Percentiles rank a stretch among this genome's conserved stretches.
phyloP scores from a whole-genome alignment of 106 monocot genomes.

The Narthecium ossifragum region DNA sequence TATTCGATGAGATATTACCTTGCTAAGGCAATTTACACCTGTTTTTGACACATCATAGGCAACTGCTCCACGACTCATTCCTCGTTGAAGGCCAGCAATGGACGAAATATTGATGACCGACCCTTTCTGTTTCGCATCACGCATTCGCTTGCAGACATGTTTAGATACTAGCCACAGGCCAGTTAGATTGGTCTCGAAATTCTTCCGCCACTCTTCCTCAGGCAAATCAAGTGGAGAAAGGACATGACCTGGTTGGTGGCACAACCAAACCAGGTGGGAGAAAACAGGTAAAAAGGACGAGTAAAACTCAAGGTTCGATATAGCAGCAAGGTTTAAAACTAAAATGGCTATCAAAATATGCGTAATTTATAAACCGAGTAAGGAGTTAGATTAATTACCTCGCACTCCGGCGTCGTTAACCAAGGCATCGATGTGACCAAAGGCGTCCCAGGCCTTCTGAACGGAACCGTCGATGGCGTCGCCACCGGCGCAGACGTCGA shows the following conservation, averaged over 20 bases:
- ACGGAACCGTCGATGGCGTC: constrained; percentile 29
- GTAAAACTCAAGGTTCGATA: too few relatives aligned
- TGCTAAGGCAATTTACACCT: constrained; percentile 27
- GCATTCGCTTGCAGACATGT: constrained; percentile 40
- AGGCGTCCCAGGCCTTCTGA: constrained; percentile 49
- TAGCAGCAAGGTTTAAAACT: too few relatives aligned
- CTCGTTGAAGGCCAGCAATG: constrained; percentile 37
- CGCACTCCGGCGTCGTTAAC: constrained; percentile 68
- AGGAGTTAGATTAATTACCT: too few relatives aligned
- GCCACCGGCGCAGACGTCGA: constrained; percentile 44
- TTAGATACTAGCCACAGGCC: constrained; percentile 67
- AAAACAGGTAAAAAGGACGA: too few relatives aligned
- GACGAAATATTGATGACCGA: constrained; percentile 65
- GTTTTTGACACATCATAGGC: constrained; percentile 42
- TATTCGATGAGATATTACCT: constrained; percentile 27
- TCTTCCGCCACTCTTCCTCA: constrained; percentile 50
- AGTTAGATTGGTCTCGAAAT: constrained; percentile 43
- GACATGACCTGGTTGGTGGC: too few relatives aligned
- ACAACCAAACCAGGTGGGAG: too few relatives aligned
- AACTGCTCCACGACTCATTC: constrained; percentile 35
- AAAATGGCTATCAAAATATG: too few relatives aligned
- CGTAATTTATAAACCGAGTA: too few relatives aligned
- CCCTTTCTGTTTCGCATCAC: constrained; percentile 37
- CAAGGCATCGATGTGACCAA: constrained; percentile 57
- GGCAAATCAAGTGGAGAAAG: constrained; percentile 55